Evolutionary conservation across 1,284 basidiomycete genomes (phyloP).

Genomic region (Lignosus rhinocerotis): DNA sequence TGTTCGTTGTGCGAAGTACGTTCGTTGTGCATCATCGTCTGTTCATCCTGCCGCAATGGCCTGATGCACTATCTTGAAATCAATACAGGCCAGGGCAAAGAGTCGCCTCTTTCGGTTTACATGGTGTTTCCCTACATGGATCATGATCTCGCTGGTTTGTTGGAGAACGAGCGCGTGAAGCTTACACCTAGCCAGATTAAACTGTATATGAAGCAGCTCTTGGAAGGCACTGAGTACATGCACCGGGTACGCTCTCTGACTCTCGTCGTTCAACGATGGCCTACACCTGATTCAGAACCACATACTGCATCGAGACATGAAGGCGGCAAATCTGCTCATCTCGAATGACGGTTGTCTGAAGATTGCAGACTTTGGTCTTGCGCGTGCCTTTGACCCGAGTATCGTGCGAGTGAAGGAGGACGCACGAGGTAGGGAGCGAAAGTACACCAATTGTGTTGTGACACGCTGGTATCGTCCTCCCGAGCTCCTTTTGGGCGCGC

Average conservation of each 20-base stretch:
- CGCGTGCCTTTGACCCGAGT: constrained; percentile 69
- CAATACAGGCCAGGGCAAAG: constrained; percentile 56
- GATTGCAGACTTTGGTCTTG: constrained; percentile 97
- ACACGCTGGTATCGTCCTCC: constrained; percentile 98
- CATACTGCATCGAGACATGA: constrained; percentile 98
- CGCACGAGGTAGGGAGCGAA: constrained; percentile 54
- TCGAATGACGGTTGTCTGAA: constrained; percentile 81
- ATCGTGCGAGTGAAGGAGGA: constrained; percentile 44
- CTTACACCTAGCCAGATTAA: constrained; percentile 87
- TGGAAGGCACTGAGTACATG: constrained; percentile 95
- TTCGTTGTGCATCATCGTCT: constrained; percentile 11
- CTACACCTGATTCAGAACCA: constrained; percentile 64
- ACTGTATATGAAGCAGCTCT: constrained; percentile 92
- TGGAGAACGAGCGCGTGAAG: constrained; percentile 88
- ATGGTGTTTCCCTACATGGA: constrained; percentile 99
- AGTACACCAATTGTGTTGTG: constrained; percentile 98
- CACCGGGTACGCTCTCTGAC: constrained; percentile 64
- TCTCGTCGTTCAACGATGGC: constrained; percentile 3
- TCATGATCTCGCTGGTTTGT: constrained; percentile 93
- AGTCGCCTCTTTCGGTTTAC: constrained; percentile 79
- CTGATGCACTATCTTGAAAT: not conserved
- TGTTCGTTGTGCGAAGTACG: constrained; percentile 81
- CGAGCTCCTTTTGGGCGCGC: constrained; percentile 88
- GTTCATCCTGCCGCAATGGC: constrained; percentile 1
- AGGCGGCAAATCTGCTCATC: constrained; percentile 96